phyloP scores from a whole-genome alignment of 805 yeast species.

The Grigorovia humatica region DNA sequence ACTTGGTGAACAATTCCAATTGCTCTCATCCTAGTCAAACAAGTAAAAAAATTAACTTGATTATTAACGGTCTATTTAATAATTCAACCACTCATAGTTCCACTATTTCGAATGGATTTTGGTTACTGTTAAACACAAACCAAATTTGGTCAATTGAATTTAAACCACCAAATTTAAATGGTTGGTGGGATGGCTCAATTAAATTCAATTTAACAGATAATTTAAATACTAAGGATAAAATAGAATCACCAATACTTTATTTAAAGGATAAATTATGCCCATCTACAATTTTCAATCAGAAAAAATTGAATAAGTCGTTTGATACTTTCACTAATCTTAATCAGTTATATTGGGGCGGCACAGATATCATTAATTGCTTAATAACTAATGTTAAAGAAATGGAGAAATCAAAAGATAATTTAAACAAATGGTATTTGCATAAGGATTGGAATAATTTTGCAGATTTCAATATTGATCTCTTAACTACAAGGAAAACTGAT shows the following conservation, averaged over 20 bases:
- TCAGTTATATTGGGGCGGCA: conserved; percentile 85
- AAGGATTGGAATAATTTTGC: neutral
- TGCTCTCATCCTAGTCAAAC: neutral
- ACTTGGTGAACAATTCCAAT: neutral
- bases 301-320: conserved; percentile 50
- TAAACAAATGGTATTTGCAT: neutral
- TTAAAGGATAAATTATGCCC: conserved; percentile 87
- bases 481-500: neutral
- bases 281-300: conserved; percentile 56
- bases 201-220: conserved; percentile 44
- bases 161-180: conserved; percentile 64
- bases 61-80: conserved; percentile 2
- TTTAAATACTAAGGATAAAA: conserved; percentile 34
- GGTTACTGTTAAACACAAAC: neutral
- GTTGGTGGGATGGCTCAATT: conserved; percentile 89
- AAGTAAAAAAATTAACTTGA: neutral
- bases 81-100: conserved; percentile 35
- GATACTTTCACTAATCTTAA: conserved; percentile 56
- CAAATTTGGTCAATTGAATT: conserved; percentile 51
- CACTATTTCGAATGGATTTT: neutral
- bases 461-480: neutral
- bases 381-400: neutral
- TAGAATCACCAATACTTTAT: conserved; percentile 70
- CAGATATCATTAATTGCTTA: conserved; percentile 43
- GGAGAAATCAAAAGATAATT: neutral